Evolutionary conservation across 331 rosid genomes (phyloP).

Genomic region (Erythrophleum ivorense): DNA sequence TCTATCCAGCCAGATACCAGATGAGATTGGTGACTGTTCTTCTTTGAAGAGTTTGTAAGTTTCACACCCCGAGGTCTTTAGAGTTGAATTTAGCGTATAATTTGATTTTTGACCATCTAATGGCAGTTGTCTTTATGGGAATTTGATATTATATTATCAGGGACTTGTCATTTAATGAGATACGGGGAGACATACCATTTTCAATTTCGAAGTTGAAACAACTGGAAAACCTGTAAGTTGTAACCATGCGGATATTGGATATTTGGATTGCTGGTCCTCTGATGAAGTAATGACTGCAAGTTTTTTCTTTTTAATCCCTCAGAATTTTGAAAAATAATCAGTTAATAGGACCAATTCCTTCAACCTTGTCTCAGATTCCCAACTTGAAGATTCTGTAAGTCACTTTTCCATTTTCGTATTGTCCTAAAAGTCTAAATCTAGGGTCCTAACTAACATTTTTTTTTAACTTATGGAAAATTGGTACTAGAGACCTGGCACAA

Average conservation of each 20-base stretch:
- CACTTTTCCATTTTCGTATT: constrained; percentile 12
- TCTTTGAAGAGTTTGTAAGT: constrained; percentile 73
- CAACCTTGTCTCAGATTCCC: constrained; percentile 97
- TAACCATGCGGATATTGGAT: too few relatives aligned
- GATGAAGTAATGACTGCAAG: not conserved
- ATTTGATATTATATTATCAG: constrained; percentile 44
- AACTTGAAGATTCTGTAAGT: constrained; percentile 92
- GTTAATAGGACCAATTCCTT: constrained; percentile 91
- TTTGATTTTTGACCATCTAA: not conserved
- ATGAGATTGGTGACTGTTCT: constrained; percentile 96
- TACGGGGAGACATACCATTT: constrained; percentile 92
- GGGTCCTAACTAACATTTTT: constrained; percentile 11
- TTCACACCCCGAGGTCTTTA: constrained; percentile 3
- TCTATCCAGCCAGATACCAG: constrained; percentile 97
- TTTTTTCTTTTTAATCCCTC: not conserved
- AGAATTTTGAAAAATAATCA: constrained; percentile 85
- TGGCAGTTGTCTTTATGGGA: not conserved
- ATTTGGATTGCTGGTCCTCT: not conserved
- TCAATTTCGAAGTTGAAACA: constrained; percentile 93
- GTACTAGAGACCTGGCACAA: constrained; percentile 84
- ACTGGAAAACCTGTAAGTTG: constrained; percentile 80
- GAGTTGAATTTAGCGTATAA: constrained; percentile 11
- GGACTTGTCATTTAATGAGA: constrained; percentile 88
- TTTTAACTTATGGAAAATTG: not conserved
- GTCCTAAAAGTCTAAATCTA: not conserved